phyloP scores from a whole-genome alignment of 257 asterid genomes.

The Solanum habrochaites region DNA sequence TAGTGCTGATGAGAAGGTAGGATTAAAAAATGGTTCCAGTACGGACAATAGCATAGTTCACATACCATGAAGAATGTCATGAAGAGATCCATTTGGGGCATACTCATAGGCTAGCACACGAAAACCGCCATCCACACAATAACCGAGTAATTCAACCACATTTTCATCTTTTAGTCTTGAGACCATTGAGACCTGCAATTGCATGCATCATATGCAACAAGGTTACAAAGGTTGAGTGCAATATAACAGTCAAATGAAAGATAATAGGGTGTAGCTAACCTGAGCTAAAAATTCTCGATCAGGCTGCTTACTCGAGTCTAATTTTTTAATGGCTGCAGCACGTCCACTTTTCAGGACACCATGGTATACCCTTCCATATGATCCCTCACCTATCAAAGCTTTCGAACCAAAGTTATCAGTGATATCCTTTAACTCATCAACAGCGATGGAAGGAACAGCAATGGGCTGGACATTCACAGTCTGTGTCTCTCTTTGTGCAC shows the following conservation, averaged over 20 bases:
- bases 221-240: background rate
- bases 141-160: slow-evolving; percentile 77
- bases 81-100: slow-evolving; percentile 89
- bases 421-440: slow-evolving; percentile 67
- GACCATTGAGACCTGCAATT: slow-evolving; percentile 75
- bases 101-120: slow-evolving; percentile 77
- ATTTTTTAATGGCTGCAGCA: slow-evolving; percentile 74
- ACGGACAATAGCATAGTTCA: background rate
- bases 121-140: slow-evolving; percentile 71
- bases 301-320: slow-evolving; percentile 79
- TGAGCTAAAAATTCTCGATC: slow-evolving; percentile 80
- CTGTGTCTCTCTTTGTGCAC: slow-evolving; percentile 35
- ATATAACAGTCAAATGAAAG: background rate
- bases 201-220: background rate
- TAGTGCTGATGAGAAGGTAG: background rate
- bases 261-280: slow-evolving; percentile 19
- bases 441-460: slow-evolving; percentile 58
- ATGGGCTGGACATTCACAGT: slow-evolving; percentile 61
- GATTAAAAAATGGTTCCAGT: background rate
- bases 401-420: slow-evolving; percentile 53
- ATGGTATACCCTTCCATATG: slow-evolving; percentile 81
- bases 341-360: slow-evolving; percentile 48
- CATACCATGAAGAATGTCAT: slow-evolving; percentile 85
- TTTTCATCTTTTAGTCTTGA: slow-evolving; percentile 75
- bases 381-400: slow-evolving; percentile 79